Evolutionary conservation across 1,284 basidiomycete species (phyloP).

Genomic region (Gomphus bonarii): DNA sequence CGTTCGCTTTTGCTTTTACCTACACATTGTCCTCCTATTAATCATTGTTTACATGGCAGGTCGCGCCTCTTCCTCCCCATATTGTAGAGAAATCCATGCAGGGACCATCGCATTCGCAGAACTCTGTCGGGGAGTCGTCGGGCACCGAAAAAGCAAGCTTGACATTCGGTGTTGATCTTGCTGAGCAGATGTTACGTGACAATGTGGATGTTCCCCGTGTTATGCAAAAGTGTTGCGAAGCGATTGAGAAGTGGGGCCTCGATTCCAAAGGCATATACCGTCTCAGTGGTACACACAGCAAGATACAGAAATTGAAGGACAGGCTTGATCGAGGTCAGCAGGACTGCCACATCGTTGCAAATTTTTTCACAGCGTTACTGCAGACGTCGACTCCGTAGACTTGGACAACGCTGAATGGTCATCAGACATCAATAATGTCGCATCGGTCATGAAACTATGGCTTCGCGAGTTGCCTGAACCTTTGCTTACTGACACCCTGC

Average conservation of each 20-base stretch:
- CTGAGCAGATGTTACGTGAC: constrained; percentile 87
- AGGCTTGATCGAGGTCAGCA: constrained; percentile 78
- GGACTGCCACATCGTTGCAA: constrained; percentile 5
- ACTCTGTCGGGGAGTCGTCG: constrained; percentile 23
- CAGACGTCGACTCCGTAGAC: constrained; percentile 81
- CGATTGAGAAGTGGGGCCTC: constrained; percentile 87
- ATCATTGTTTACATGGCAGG: background rate
- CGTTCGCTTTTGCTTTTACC: constrained; percentile 24
- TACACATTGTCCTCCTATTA: constrained; percentile 10
- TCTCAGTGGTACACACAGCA: constrained; percentile 84
- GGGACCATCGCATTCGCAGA: constrained; percentile 21
- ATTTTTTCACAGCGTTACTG: constrained; percentile 9
- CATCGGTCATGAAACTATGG: constrained; percentile 93
- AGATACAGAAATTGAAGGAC: constrained; percentile 77
- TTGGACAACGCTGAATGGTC: constrained; percentile 85
- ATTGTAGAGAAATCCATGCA: constrained; percentile 7
- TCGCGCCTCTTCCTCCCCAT: background rate
- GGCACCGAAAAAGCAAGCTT: constrained; percentile 54
- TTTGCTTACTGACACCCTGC: constrained; percentile 74
- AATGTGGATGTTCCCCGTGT: constrained; percentile 83
- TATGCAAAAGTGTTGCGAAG: constrained; percentile 81
- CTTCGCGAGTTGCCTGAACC: constrained; percentile 95
- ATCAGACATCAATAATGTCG: constrained; percentile 91
- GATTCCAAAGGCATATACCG: constrained; percentile 87
- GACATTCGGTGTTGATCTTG: constrained; percentile 87